These are phyloP conservation scores for Pseudopyrenochaeta lycopersici DNA, from an alignment of 2,329 filamentous ascomycete genomes.

Conservation along the genomic window DNA sequence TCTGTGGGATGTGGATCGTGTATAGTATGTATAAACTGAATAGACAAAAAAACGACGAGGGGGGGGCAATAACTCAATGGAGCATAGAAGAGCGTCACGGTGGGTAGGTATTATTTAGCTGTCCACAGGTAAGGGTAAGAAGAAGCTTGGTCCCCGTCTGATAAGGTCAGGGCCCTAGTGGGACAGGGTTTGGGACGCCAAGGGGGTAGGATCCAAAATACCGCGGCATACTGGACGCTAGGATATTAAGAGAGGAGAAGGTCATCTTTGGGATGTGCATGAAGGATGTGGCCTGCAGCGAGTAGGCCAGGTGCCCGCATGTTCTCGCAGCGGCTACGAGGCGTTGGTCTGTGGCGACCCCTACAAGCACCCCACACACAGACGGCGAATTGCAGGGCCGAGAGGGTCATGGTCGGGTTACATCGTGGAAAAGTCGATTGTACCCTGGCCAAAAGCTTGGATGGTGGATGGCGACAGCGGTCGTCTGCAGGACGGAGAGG, in stretches of 20 bases:
- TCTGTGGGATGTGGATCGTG: conserved; percentile 42
- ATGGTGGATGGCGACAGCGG: conserved; percentile 37
- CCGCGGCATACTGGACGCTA: conserved; percentile 44
- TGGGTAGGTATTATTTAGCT: conserved; percentile 52
- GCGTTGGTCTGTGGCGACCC: conserved; percentile 46
- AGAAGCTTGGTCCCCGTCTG: conserved; percentile 47
- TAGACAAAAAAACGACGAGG: conserved; percentile 45
- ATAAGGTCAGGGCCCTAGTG: conserved; percentile 48
- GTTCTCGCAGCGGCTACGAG: conserved; percentile 44
- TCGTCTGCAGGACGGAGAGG: conserved; percentile 46
- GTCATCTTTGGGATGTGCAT: conserved; percentile 43
- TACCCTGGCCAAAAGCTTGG: conserved; percentile 35
- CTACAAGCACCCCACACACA: conserved; percentile 45
- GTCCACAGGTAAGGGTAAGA: conserved; percentile 35
- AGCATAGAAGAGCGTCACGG: conserved; percentile 48
- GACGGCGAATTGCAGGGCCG: conserved; percentile 44
- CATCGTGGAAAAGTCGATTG: conserved; percentile 40
- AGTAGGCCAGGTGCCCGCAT: conserved; percentile 45
- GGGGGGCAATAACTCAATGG: conserved; percentile 49
- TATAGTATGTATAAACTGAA: conserved; percentile 44
- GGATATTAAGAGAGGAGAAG: conserved; percentile 41
- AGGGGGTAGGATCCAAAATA: conserved; percentile 44
- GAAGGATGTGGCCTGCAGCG: conserved; percentile 39
- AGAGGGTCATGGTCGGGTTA: conserved; percentile 46
- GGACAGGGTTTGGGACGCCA: conserved; percentile 37